Percentiles rank a stretch among this genome's conserved stretches.
These are phyloP conservation scores for Calocybe gangraenosa DNA, from an alignment of 768 basidiomycete species.

Conservation along the genomic window DNA sequence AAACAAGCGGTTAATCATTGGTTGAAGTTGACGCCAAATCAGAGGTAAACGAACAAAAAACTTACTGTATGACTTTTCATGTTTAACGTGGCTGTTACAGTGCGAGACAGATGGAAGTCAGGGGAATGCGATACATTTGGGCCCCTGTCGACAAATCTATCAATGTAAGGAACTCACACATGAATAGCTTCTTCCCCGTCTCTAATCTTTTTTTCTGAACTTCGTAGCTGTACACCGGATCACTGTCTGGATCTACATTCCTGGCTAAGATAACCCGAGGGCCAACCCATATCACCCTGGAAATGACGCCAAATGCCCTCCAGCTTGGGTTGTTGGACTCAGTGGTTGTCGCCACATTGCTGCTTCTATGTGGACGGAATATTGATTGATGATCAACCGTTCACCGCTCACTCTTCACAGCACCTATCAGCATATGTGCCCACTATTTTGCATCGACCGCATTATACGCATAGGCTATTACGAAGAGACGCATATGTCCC, in stretches of 20 bases:
- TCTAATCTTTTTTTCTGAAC: neutral
- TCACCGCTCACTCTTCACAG: too few relatives aligned
- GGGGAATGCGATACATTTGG: constrained; percentile 50
- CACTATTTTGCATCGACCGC: too few relatives aligned
- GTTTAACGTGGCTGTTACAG: constrained; percentile 17
- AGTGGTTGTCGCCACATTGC: neutral
- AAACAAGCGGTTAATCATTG: constrained; percentile 48
- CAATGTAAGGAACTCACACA: constrained; percentile 32
- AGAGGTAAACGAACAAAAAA: constrained; percentile 24
- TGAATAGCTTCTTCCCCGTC: too few relatives aligned
- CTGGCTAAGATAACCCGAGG: constrained; percentile 44
- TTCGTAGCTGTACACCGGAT: constrained; percentile 40
- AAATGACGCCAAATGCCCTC: constrained; percentile 43
- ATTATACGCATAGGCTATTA: too few relatives aligned
- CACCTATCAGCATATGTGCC: too few relatives aligned
- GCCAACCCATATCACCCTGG: constrained; percentile 41
- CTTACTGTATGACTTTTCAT: neutral
- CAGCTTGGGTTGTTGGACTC: constrained; percentile 2
- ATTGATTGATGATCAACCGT: constrained; percentile 1
- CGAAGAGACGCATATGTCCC: too few relatives aligned
- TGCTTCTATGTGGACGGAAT: constrained; percentile 5
- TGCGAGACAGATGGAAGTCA: constrained; percentile 45
- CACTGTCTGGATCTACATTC: constrained; percentile 24
- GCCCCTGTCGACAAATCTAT: constrained; percentile 46
- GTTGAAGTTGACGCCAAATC: constrained; percentile 47